Base-by-base conservation (phyloP, 1,284 basidiomycete genomes). In the Mrakiaceae sp. region DNA sequence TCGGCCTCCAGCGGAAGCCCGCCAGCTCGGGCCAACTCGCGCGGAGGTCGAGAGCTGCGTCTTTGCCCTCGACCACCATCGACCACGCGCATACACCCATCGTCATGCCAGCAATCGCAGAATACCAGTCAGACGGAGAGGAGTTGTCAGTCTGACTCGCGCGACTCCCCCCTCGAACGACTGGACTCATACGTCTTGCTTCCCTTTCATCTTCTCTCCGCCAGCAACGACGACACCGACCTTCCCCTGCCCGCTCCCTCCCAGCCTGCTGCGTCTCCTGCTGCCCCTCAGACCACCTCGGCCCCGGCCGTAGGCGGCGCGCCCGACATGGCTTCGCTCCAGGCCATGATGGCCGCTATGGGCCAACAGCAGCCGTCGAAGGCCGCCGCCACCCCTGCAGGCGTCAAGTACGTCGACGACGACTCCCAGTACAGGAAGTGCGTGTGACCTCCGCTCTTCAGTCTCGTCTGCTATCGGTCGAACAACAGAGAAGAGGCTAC, bases 311-410 rank as follows among this genome's bases (percentile, higher is more conserved):
- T n/a, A 7, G 50, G 49, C 60, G 43, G 47, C 64, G 10, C 58
- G 62, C 44, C 55, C 60, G 50, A 27, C 27, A 61, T 66, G 60
- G 60, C 60, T 10, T 16, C 39, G 11, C 57, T 66, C 16, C 60
- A 62, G 52, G 55, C 54, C 1, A 66, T 66, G 64, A 66, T 66
- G 64, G 60, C 47, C 42, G 54, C 64, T 8, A 61, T 66, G 60
- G 64, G 55, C 10, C 48, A 27, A 27, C 27, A 27, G 27, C 27
- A 27, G 27, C 27, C 27, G 27, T 27, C 27, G 27, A 27, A 27
- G 27, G 27, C 27, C 27, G 27, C 27, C 27, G 27, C 27, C 27
- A 27, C 27, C 1, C 27, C 27, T 27, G 27, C 27, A 27, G 27
- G 27, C 16, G 56, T 49, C 40, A 48, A 48, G 5, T 49, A 62